Conservation (phyloP, 1,284 basidiomycete species). For the Filobasidium uniguttulatum region DNA sequence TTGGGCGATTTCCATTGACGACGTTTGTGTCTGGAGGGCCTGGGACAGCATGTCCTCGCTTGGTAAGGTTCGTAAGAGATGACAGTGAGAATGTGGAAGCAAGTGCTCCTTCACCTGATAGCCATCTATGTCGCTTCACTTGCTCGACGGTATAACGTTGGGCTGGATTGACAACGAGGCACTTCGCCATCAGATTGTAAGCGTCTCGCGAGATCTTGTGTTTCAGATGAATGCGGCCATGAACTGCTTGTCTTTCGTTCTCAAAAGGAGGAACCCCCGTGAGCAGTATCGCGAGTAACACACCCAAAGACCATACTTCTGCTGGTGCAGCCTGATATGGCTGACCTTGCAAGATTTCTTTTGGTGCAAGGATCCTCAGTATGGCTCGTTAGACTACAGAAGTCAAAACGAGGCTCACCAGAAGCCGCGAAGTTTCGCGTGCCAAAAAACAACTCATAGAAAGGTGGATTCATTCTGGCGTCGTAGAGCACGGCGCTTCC, state of each 20-base stretch:
- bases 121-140: conserved; percentile 64
- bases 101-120: conserved; percentile 28
- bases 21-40: no score
- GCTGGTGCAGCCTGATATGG: conserved; percentile 92
- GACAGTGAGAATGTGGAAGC: no score
- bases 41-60: no score
- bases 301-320: conserved; percentile 98
- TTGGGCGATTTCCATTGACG: background rate
- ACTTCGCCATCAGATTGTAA: conserved; percentile 28
- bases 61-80: no score
- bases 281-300: conserved; percentile 87
- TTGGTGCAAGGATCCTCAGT: conserved; percentile 16
- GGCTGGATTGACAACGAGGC: conserved; percentile 40
- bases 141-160: conserved; percentile 54
- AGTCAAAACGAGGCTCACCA: conserved; percentile 19
- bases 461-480: conserved; percentile 71
- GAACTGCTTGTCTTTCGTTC: conserved; percentile 80
- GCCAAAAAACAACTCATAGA: conserved; percentile 77
- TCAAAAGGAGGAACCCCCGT: conserved; percentile 89
- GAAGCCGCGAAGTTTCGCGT: conserved; percentile 95
- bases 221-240: conserved; percentile 29
- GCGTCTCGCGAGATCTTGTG: conserved; percentile 28
- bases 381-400: conserved; percentile 9
- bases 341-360: conserved; percentile 87
- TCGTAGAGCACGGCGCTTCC: conserved; percentile 47